Evolutionary conservation across 2,329 filamentous ascomycete genomes (phyloP).

Genomic region (Tetracladium maxilliforme): DNA sequence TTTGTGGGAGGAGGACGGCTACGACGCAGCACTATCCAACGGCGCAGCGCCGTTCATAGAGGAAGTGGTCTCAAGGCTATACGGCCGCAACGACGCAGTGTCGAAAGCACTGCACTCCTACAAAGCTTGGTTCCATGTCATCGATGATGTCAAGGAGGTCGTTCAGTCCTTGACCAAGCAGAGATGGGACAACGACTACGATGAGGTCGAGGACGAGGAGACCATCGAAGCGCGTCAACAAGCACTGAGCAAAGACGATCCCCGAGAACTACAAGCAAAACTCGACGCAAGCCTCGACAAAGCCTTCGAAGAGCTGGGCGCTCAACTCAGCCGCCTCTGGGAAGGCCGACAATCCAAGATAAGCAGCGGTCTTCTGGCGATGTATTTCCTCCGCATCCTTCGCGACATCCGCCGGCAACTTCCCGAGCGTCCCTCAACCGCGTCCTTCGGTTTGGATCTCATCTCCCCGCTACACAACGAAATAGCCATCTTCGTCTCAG

Average conservation of each 20-base stretch:
- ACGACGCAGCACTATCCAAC: conserved; percentile 48
- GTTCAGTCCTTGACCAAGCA: conserved; percentile 51
- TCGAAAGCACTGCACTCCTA: conserved; percentile 48
- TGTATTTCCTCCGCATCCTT: conserved; percentile 59
- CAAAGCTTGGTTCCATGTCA: conserved; percentile 56
- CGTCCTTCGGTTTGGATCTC: conserved; percentile 42
- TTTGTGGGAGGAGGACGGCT: conserved; percentile 53
- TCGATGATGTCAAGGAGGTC: conserved; percentile 50
- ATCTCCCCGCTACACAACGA: conserved; percentile 49
- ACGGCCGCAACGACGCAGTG: conserved; percentile 58
- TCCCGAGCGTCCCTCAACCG: conserved; percentile 33
- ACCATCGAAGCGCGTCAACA: conserved; percentile 51
- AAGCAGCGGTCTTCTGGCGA: conserved; percentile 35
- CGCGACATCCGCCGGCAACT: conserved; percentile 58
- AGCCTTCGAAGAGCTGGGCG: conserved; percentile 43
- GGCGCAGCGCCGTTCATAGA: conserved; percentile 56
- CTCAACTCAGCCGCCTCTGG: conserved; percentile 36
- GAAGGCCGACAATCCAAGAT: conserved; percentile 24
- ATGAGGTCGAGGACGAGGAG: conserved; percentile 59
- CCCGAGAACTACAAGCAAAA: conserved; percentile 42
- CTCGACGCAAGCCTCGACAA: conserved; percentile 39
- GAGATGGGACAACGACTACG: conserved; percentile 61
- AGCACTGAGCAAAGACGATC: conserved; percentile 59
- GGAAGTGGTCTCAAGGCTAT: conserved; percentile 50
- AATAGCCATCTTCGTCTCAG: conserved; percentile 38